These are phyloP conservation scores for Halteria grandinella DNA, from an alignment of 73 alveolate species.

Conservation along the genomic window DNA sequence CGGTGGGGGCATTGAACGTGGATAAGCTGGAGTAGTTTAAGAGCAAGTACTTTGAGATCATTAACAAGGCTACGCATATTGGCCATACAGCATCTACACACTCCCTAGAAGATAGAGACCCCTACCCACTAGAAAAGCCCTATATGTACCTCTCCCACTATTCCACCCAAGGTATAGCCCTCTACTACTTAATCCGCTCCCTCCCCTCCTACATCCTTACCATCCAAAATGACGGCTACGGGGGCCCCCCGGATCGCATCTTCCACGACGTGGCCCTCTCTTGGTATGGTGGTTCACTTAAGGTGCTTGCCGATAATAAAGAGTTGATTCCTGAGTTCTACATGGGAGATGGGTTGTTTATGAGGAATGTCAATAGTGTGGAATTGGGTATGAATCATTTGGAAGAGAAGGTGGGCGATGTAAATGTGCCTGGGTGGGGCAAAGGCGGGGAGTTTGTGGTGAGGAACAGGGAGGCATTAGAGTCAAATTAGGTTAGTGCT, in stretches of 20 bases:
- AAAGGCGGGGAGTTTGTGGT: constrained; percentile 80
- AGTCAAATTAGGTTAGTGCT: constrained; percentile 88
- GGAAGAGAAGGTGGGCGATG: constrained; percentile 81
- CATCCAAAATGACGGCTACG: constrained; percentile 85
- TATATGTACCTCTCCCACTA: constrained; percentile 70
- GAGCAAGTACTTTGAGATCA: constrained; percentile 59
- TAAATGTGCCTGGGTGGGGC: constrained; percentile 87
- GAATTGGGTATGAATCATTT: constrained; percentile 77
- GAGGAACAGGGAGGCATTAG: constrained; percentile 94
- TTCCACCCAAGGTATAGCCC: constrained; percentile 89
- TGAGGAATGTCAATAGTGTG: constrained; percentile 75
- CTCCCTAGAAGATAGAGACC: not conserved
- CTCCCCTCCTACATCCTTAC: constrained; percentile 87
- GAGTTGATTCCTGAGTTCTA: constrained; percentile 97
- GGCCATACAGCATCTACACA: not conserved
- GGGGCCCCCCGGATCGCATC: constrained; percentile 90
- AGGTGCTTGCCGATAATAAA: constrained; percentile 90
- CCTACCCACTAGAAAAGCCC: constrained; percentile 46
- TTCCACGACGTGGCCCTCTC: constrained; percentile 83
- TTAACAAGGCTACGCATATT: constrained; percentile 6
- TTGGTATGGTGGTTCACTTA: constrained; percentile 77
- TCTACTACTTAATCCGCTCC: constrained; percentile 85
- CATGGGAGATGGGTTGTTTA: constrained; percentile 66
- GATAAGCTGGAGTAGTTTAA: constrained; percentile 85
- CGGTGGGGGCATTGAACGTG: constrained; percentile 97